Evolutionary conservation across 1,284 basidiomycete species (phyloP).

Genomic region (Boletus sp.): DNA sequence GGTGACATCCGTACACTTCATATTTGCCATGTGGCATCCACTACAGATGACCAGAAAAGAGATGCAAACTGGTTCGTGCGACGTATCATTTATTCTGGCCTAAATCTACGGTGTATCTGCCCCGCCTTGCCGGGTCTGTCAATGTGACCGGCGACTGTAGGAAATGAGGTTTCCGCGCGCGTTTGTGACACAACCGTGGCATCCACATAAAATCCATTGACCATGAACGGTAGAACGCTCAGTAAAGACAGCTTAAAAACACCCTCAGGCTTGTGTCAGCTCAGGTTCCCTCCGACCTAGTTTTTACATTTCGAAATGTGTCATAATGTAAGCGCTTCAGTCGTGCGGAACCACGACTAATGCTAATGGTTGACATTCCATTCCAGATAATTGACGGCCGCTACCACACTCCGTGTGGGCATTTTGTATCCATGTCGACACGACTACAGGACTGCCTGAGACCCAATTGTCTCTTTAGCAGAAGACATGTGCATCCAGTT

Average conservation of each 20-base stretch:
- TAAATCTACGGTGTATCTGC: conserved; percentile 31
- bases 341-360: conserved; percentile 6
- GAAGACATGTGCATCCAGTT: conserved; percentile 53
- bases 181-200: conserved; percentile 33
- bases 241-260: conserved; percentile 20
- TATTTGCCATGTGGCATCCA: conserved; percentile 15
- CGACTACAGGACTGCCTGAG: conserved; percentile 62
- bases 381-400: conserved; percentile 72
- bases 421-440: conserved; percentile 73
- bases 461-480: conserved; percentile 66
- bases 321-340: conserved; percentile 57
- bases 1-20: conserved; percentile 11
- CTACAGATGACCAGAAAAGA: conserved; percentile 12
- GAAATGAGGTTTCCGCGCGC: conserved; percentile 42
- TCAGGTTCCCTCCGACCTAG: conserved; percentile 16
- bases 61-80: conserved; percentile 16
- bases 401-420: conserved; percentile 66
- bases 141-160: conserved; percentile 33
- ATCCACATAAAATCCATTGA: conserved; percentile 31
- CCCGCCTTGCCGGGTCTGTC: conserved; percentile 36
- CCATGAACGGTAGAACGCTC: conserved; percentile 17
- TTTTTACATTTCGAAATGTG: conserved; percentile 50
- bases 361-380: conserved; percentile 4
- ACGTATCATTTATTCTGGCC: conserved; percentile 25
- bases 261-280: conserved; percentile 14